These are phyloP conservation scores for Stramenopiles sp. DNA, from an alignment of 352 stramenopile genomes.

Conservation along the genomic window DNA sequence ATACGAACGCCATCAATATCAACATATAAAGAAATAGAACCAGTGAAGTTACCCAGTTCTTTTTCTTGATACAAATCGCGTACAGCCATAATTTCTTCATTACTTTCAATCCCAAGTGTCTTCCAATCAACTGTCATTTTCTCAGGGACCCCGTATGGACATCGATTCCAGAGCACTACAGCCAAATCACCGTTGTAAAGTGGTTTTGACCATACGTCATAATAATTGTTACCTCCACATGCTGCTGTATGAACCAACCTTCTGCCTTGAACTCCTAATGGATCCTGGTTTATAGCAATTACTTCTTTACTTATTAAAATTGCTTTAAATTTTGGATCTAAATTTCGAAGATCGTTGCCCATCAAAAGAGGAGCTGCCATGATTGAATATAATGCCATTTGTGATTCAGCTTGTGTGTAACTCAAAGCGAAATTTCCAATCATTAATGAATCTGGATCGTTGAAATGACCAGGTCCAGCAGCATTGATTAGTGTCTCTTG, in stretches of 20 bases:
- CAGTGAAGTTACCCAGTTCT: too few relatives aligned
- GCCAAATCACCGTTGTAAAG: not conserved
- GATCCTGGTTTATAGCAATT: slow-evolving; percentile 36
- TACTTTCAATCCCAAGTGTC: too few relatives aligned
- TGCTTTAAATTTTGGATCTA: slow-evolving; percentile 19
- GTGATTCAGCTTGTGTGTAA: slow-evolving; percentile 25
- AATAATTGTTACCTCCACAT: not conserved
- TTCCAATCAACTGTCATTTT: too few relatives aligned
- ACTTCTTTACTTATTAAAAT: slow-evolving; percentile 31
- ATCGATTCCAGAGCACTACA: not conserved
- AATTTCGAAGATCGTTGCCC: slow-evolving; percentile 26
- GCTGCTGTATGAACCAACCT: not conserved
- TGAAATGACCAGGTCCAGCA: slow-evolving; percentile 29
- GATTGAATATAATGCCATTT: slow-evolving; percentile 37
- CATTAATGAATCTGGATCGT: slow-evolving; percentile 40
- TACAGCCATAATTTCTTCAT: too few relatives aligned
- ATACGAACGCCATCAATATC: too few relatives aligned
- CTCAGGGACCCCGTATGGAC: too few relatives aligned
- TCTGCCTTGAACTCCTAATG: slow-evolving; percentile 10
- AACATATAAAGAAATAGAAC: too few relatives aligned
- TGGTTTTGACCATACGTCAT: not conserved
- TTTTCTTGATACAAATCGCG: too few relatives aligned
- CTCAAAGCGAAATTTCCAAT: slow-evolving; percentile 31
- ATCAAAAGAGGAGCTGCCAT: slow-evolving; percentile 35
- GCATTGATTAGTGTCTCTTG: slow-evolving; percentile 15